A percentile compares a stretch with the other conserved stretches of the same genome.
Evolutionary conservation across 352 stramenopile genomes (phyloP).

Genomic region (Phytophthora hybrid): DNA sequence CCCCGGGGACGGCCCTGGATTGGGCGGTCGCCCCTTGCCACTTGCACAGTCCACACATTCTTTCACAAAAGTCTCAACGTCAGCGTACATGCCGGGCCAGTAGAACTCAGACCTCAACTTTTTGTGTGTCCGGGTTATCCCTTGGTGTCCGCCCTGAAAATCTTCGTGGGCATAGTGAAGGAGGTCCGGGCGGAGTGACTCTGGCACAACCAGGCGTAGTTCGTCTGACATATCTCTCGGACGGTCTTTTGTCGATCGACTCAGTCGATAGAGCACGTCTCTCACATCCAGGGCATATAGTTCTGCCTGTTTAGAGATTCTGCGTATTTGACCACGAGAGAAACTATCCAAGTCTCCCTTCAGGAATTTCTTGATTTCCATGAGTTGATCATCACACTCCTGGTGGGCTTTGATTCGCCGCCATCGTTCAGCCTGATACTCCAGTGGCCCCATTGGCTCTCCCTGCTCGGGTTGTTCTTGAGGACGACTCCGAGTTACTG

Average conservation of each 20-base stretch:
- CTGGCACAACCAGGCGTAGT: background rate
- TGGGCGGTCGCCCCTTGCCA: background rate
- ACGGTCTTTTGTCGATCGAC: background rate
- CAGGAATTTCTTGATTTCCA: slow-evolving; percentile 7
- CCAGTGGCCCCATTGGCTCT: too few relatives aligned
- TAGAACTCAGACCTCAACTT: background rate
- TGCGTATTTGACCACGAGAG: background rate
- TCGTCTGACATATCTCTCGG: background rate
- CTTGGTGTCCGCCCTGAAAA: background rate
- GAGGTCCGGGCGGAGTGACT: background rate
- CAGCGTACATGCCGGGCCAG: background rate
- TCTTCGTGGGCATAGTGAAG: background rate
- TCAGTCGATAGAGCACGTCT: background rate
- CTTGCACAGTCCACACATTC: background rate
- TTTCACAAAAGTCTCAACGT: background rate
- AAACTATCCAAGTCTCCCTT: background rate
- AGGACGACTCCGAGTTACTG: background rate
- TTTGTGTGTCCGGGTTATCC: background rate
- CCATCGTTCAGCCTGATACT: too few relatives aligned
- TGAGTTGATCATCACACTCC: too few relatives aligned
- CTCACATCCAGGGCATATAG: background rate
- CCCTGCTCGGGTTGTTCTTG: background rate
- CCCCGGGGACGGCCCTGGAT: slow-evolving; percentile 6
- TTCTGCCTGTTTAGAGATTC: background rate
- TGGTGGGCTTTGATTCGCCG: too few relatives aligned